A percentile compares a stretch with the other conserved stretches of the same genome.
These are phyloP conservation scores for Daphne laureola DNA, from an alignment of 441 rosid genomes.

Conservation along the genomic window DNA sequence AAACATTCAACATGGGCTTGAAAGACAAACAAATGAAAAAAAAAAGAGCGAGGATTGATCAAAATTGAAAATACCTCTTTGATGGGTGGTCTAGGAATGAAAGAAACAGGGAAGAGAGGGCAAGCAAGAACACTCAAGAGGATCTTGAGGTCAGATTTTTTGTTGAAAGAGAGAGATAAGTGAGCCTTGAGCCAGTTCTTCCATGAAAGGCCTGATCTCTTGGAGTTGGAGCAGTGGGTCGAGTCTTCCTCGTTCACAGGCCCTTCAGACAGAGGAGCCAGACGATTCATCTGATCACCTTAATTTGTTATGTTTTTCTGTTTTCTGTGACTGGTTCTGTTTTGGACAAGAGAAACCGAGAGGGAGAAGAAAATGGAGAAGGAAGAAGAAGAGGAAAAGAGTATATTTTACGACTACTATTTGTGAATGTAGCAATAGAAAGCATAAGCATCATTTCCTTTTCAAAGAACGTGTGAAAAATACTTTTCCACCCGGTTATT, in stretches of 20 bases:
- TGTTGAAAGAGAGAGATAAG: conserved; percentile 32
- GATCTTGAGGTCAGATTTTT: conserved; percentile 42
- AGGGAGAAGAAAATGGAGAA: background rate
- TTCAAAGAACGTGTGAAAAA: no score
- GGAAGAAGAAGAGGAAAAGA: background rate
- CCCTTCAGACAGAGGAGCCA: conserved; percentile 59
- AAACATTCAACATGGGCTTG: background rate
- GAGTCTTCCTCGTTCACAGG: conserved; percentile 41
- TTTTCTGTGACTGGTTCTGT: no score
- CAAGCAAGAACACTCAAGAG: conserved; percentile 63
- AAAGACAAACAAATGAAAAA: background rate
- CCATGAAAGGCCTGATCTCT: conserved; percentile 39
- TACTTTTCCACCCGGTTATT: no score
- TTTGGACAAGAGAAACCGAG: background rate
- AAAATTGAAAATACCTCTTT: conserved; percentile 31
- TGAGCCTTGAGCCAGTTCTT: conserved; percentile 54
- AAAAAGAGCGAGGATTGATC: no score
- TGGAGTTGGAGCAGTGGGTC: conserved; percentile 26
- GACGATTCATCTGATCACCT: conserved; percentile 35
- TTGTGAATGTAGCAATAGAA: conserved; percentile 5
- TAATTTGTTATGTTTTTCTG: background rate
- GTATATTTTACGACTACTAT: background rate
- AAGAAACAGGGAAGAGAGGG: conserved; percentile 56
- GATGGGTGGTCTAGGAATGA: conserved; percentile 24
- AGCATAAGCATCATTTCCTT: background rate